phyloP scores from a whole-genome alignment of 1,284 basidiomycete genomes.

The Sparassis latifolia region DNA sequence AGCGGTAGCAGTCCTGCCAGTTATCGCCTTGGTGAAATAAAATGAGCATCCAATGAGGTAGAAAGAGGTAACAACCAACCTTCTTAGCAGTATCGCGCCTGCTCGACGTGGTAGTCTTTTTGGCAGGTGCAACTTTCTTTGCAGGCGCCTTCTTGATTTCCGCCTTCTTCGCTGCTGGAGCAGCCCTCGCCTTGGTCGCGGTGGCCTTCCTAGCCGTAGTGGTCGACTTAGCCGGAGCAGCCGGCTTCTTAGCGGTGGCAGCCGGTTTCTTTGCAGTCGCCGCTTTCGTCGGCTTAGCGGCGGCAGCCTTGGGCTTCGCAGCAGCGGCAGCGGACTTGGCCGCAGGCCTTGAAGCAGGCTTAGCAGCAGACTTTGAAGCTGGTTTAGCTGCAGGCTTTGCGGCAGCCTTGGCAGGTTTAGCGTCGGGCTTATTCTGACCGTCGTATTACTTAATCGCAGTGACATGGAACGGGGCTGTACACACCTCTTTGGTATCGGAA shows the following conservation, averaged over 20 bases:
- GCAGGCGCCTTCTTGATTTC: constrained; percentile 29
- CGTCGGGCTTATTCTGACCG: constrained; percentile 52
- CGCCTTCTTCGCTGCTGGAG: constrained; percentile 18
- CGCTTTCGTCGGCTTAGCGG: constrained; percentile 19
- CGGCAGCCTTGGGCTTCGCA: constrained; percentile 14
- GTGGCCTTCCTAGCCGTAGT: constrained; percentile 17
- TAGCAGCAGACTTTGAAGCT: constrained; percentile 14
- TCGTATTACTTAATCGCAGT: constrained; percentile 14
- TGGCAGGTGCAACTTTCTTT: constrained; percentile 41
- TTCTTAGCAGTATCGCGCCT: constrained; percentile 50
- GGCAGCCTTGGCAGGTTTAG: constrained; percentile 20
- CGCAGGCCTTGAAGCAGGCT: constrained; percentile 13
- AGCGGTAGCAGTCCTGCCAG: constrained; percentile 33
- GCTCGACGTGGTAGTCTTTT: constrained; percentile 41
- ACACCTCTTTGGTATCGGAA: constrained; percentile 64
- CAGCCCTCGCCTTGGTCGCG: constrained; percentile 17
- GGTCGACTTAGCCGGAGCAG: constrained; percentile 21
- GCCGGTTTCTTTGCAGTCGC: constrained; percentile 13
- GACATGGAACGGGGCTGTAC: constrained; percentile 7
- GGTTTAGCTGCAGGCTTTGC: constrained; percentile 10
- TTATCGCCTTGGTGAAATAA: constrained; percentile 34
- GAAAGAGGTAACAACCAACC: constrained; percentile 25
- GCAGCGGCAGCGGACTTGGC: constrained; percentile 18
- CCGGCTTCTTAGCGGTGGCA: constrained; percentile 15
- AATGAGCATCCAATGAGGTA: neutral